Conservation (phyloP, 2,329 filamentous ascomycete genomes). For the Colletotrichum sp. region DNA sequence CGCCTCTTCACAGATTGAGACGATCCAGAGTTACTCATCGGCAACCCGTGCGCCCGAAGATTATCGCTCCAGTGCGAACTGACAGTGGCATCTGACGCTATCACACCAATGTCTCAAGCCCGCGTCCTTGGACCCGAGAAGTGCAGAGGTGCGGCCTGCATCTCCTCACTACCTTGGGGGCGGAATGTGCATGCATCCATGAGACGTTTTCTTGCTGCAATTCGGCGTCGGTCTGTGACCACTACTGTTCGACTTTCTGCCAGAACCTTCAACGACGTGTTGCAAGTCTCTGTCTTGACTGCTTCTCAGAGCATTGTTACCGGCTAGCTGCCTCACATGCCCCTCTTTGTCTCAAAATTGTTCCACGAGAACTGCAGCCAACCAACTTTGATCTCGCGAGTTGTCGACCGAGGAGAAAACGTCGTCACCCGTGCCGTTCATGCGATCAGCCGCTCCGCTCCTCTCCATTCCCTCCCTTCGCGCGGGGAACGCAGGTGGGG, state of each 20-base stretch:
- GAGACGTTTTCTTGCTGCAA: constrained; percentile 9
- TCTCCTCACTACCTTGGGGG: neutral
- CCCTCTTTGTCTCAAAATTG: neutral
- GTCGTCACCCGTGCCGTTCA: constrained; percentile 2
- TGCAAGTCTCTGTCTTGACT: neutral
- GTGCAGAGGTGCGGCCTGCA: neutral
- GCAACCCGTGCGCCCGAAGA: neutral
- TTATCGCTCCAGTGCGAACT: neutral
- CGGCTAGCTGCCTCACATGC: constrained; percentile 7
- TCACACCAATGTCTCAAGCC: constrained; percentile 13
- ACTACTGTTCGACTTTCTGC: neutral
- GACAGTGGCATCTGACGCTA: constrained; percentile 14
- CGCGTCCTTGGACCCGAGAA: constrained; percentile 4
- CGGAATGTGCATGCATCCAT: neutral
- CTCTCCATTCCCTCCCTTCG: neutral
- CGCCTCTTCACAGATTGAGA: neutral
- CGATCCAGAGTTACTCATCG: neutral
- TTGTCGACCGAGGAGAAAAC: neutral
- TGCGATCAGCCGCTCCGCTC: neutral
- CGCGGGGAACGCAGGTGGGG: neutral
- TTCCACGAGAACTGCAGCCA: neutral
- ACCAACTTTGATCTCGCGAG: neutral
- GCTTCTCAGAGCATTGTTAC: neutral
- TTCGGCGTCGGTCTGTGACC: neutral
- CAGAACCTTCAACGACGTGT: neutral